A percentile compares a stretch with the other conserved stretches of the same genome.
Evolutionary conservation across 202 grass and related monocot species (phyloP).

Genomic region (Thinopyrum obtusiflorum): DNA sequence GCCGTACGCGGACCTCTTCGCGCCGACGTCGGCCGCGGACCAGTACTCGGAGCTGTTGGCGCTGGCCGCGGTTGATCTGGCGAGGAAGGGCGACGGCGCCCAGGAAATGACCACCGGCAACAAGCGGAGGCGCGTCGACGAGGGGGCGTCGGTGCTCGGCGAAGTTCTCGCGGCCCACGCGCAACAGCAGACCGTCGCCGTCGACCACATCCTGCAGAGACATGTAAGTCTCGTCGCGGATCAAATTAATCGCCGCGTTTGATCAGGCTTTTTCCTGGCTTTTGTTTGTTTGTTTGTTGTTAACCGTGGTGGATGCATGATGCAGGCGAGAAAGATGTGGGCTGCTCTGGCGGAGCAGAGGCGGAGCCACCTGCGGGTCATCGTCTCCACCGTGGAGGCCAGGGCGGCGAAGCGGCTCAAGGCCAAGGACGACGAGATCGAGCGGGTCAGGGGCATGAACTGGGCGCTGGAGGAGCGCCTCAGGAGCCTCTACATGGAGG

Average conservation of each 20-base stretch:
- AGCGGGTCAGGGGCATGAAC: constrained; percentile 41
- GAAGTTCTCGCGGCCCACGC: constrained; percentile 21
- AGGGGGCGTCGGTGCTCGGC: background rate
- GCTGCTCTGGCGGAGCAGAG: constrained; percentile 51
- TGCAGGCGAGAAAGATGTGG: constrained; percentile 57
- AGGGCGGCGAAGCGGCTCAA: constrained; percentile 45
- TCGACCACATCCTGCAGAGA: constrained; percentile 55
- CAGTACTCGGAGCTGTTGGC: constrained; percentile 9
- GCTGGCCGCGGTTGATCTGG: background rate
- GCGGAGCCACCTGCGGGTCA: constrained; percentile 21
- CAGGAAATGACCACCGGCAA: background rate
- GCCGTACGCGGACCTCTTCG: background rate
- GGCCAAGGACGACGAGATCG: constrained; percentile 58
- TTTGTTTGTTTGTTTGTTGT: background rate
- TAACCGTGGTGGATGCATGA: background rate
- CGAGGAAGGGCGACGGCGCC: constrained; percentile 32
- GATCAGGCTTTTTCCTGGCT: background rate
- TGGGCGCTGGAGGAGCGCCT: constrained; percentile 57
- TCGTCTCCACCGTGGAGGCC: constrained; percentile 39
- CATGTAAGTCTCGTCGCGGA: constrained; percentile 47
- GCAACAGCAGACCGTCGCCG: constrained; percentile 57
- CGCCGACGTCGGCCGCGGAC: background rate
- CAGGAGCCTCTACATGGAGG: constrained; percentile 38
- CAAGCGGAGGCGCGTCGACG: constrained; percentile 37
- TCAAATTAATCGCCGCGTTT: background rate